A percentile compares a stretch with the other conserved stretches of the same genome.
These are phyloP conservation scores for Starmerella vaccinii DNA, from an alignment of 805 yeast species.

Conservation along the genomic window DNA sequence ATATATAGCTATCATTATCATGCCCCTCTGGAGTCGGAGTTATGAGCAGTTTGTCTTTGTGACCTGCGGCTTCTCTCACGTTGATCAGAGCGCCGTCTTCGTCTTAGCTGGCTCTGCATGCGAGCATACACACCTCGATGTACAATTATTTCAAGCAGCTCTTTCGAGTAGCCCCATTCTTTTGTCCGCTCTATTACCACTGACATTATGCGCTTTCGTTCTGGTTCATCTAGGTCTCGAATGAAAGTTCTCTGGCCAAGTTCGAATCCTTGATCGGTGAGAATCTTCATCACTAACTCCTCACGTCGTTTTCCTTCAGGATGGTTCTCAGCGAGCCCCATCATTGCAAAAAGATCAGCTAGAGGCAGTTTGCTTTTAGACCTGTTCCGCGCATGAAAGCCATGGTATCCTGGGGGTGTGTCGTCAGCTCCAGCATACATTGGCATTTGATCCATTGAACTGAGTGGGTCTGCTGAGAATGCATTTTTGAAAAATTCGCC, in stretches of 20 bases:
- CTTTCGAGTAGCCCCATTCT: constrained; percentile 44
- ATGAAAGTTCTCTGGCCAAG: constrained; percentile 78
- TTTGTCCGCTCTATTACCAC: constrained; percentile 40
- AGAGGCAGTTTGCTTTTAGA: constrained; percentile 33
- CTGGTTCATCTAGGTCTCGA: constrained; percentile 53
- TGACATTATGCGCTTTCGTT: constrained; percentile 42
- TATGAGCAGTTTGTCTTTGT: not conserved
- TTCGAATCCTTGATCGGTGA: constrained; percentile 50
- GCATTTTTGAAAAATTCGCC: not conserved
- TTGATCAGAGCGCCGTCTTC: constrained; percentile 12
- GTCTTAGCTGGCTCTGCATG: constrained; percentile 24
- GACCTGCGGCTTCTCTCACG: not conserved
- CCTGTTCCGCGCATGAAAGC: not conserved
- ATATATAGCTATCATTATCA: not conserved
- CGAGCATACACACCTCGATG: constrained; percentile 61
- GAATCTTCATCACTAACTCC: constrained; percentile 32
- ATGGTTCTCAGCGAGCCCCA: constrained; percentile 34
- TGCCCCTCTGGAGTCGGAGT: not conserved
- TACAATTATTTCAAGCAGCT: constrained; percentile 57
- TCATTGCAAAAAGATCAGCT: constrained; percentile 31
- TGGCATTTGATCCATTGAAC: not conserved
- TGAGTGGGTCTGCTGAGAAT: not conserved
- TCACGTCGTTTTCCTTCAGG: constrained; percentile 33
- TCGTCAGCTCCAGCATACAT: not conserved
- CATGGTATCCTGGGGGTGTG: not conserved